phyloP scores from a whole-genome alignment of 768 basidiomycete genomes.

The Macrocybe gigantea region DNA sequence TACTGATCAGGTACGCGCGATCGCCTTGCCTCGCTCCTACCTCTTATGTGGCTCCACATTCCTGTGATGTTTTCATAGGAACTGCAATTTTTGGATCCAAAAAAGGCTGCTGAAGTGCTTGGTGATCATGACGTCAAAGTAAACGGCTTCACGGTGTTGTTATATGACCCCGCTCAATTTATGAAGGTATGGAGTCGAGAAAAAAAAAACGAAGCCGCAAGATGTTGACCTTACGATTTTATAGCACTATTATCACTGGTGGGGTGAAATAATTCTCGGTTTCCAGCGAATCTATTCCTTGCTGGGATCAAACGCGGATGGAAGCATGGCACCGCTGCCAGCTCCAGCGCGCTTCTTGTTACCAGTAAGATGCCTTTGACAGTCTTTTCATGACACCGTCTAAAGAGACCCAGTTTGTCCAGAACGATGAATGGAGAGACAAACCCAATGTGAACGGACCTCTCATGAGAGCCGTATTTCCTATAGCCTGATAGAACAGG shows the following conservation, averaged over 20 bases:
- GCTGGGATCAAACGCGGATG: slow-evolving; percentile 9
- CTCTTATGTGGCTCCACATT: neutral
- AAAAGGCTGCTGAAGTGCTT: slow-evolving; percentile 13
- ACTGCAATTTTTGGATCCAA: slow-evolving; percentile 18
- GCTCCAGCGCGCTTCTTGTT: slow-evolving; percentile 28
- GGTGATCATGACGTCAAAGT: slow-evolving; percentile 16
- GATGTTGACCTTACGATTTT: neutral
- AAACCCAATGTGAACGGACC: slow-evolving; percentile 53
- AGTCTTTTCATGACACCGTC: neutral
- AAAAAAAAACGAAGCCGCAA: neutral
- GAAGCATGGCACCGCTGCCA: slow-evolving; percentile 9
- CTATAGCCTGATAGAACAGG: slow-evolving; percentile 46
- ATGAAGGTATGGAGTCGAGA: slow-evolving; percentile 11
- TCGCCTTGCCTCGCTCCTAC: neutral
- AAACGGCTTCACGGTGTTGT: slow-evolving; percentile 18
- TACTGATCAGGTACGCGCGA: slow-evolving; percentile 21
- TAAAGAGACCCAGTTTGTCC: slow-evolving; percentile 13
- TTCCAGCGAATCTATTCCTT: slow-evolving; percentile 33
- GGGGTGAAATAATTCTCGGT: slow-evolving; percentile 40
- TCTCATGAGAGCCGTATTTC: slow-evolving; percentile 62
- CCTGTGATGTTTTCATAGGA: slow-evolving; percentile 13
- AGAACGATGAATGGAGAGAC: slow-evolving; percentile 49
- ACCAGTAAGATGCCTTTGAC: slow-evolving; percentile 17
- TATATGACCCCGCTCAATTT: slow-evolving; percentile 23
- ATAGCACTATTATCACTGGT: slow-evolving; percentile 43